These are phyloP conservation scores for Lasiosphaeria miniovina DNA, from an alignment of 495 filamentous ascomycete species.

Conservation along the genomic window DNA sequence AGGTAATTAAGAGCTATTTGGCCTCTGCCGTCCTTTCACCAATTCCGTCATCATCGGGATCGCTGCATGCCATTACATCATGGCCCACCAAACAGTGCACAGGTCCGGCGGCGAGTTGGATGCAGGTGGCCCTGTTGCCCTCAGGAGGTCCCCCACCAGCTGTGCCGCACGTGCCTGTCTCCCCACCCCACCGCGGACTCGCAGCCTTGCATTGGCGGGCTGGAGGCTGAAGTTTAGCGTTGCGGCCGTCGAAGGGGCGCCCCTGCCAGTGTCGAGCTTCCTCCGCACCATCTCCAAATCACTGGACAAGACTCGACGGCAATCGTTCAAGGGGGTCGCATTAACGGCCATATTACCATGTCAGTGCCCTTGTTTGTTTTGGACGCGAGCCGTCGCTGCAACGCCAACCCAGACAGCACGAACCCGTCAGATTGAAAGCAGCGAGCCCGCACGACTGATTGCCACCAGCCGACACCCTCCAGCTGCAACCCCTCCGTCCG, in stretches of 20 bases:
- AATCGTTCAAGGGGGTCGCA: slow-evolving; percentile 17
- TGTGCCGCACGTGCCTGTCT: not conserved
- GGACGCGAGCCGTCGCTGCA: slow-evolving; percentile 12
- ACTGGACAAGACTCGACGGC: slow-evolving; percentile 5
- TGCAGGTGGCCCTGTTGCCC: not conserved
- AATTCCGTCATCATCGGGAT: slow-evolving; percentile 6
- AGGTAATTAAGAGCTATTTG: not conserved
- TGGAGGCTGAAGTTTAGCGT: slow-evolving; percentile 1
- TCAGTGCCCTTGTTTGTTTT: slow-evolving; percentile 19
- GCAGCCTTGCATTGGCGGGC: slow-evolving; percentile 3
- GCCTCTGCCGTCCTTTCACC: not conserved
- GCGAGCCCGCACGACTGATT: too few relatives aligned
- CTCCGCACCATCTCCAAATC: slow-evolving; percentile 7
- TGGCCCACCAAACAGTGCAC: slow-evolving; percentile 5
- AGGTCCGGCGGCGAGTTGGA: not conserved
- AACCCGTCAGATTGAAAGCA: not conserved
- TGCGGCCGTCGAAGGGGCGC: too few relatives aligned
- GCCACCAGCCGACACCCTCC: too few relatives aligned
- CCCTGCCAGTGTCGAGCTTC: not conserved
- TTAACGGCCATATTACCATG: slow-evolving; percentile 24
- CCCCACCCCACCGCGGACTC: not conserved
- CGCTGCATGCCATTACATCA: slow-evolving; percentile 24
- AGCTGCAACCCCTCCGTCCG: too few relatives aligned
- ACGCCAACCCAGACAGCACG: not conserved
- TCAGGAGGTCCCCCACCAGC: not conserved